phyloP scores from a whole-genome alignment of 441 rosid species.

The Adansonia gregorii region DNA sequence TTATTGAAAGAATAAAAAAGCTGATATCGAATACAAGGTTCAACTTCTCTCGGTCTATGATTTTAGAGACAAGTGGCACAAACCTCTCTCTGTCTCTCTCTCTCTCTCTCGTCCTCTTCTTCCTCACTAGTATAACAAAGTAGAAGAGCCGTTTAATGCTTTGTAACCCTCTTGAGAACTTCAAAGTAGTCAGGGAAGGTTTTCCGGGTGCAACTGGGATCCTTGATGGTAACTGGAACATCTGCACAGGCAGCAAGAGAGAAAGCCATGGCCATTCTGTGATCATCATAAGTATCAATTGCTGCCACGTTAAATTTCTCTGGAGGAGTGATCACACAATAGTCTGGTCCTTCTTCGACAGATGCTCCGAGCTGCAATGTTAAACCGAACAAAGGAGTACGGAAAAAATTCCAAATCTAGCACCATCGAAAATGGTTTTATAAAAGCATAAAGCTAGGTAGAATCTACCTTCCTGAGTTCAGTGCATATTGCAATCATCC shows the following conservation, averaged over 20 bases:
- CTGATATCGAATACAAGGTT: background rate
- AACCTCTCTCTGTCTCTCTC: constrained; percentile 4
- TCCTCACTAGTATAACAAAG: background rate
- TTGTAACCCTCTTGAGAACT: constrained; percentile 70
- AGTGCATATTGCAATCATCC: constrained; percentile 97
- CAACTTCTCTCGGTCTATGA: constrained; percentile 13
- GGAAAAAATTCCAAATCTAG: background rate
- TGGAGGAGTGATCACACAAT: constrained; percentile 93
- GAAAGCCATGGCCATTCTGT: constrained; percentile 99
- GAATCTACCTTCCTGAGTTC: constrained; percentile 81
- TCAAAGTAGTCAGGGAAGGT: constrained; percentile 96
- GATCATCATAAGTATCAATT: constrained; percentile 94
- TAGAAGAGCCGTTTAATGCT: background rate
- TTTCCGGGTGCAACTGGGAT: constrained; percentile 92
- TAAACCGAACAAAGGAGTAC: background rate
- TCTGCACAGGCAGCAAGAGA: constrained; percentile 97
- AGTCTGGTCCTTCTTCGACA: constrained; percentile 95
- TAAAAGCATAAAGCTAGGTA: background rate
- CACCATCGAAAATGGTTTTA: background rate
- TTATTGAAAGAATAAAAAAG: constrained; percentile 20
- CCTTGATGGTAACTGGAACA: constrained; percentile 89
- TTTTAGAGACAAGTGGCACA: background rate
- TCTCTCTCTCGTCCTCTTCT: constrained; percentile 17
- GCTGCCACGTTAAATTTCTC: constrained; percentile 69
- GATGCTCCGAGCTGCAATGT: constrained; percentile 80